A percentile compares a stretch with the other conserved stretches of the same genome.
phyloP scores from a whole-genome alignment of 805 yeast species.

The Saturnispora saitoi region DNA sequence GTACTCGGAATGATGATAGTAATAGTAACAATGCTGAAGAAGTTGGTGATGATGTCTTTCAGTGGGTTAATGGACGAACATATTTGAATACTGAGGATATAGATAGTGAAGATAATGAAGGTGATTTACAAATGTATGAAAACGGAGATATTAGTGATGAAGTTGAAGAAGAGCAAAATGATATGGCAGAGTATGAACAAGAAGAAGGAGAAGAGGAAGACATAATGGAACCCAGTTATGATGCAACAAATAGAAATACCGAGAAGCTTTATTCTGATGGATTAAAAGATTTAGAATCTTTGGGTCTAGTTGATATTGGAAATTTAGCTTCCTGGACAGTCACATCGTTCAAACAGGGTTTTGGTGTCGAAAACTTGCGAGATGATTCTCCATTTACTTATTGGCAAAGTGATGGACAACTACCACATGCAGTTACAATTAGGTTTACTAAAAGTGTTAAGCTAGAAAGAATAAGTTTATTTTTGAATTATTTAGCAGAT shows the following conservation, averaged over 20 bases:
- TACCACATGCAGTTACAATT: conserved; percentile 75
- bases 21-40: not conserved
- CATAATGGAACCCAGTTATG: not conserved
- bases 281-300: conserved; percentile 44
- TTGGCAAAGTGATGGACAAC: conserved; percentile 95
- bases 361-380: conserved; percentile 61
- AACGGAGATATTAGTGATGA: not conserved
- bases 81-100: not conserved
- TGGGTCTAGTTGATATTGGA: conserved; percentile 67
- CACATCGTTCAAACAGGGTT: conserved; percentile 66
- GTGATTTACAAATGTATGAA: not conserved
- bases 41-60: not conserved
- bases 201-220: not conserved
- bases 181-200: not conserved
- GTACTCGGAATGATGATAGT: not conserved
- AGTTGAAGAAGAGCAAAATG: not conserved
- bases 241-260: not conserved
- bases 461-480: conserved; percentile 60
- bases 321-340: conserved; percentile 78
- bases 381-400: conserved; percentile 63
- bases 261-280: conserved; percentile 29
- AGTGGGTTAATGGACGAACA: not conserved
- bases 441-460: conserved; percentile 73
- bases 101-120: not conserved
- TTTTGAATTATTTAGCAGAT: conserved; percentile 61